A percentile compares a stretch with the other conserved stretches of the same genome.
Conservation (phyloP, 1,139 yeast species). For the Sugiyamaella grinbergsii region DNA sequence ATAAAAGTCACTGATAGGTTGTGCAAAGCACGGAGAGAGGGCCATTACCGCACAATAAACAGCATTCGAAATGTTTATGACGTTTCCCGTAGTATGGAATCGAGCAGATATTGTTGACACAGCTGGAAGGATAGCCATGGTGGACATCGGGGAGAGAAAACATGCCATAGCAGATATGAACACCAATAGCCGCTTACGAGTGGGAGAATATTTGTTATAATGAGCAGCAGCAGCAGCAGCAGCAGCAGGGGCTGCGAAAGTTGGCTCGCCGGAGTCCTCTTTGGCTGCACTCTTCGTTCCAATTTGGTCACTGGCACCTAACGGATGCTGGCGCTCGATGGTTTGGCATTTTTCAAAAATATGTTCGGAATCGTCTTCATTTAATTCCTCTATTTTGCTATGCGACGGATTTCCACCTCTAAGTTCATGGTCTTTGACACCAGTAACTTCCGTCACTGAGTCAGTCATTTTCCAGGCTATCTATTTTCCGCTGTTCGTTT, state of each 20-base stretch:
- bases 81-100: conserved; percentile 50
- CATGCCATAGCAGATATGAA: conserved; percentile 25
- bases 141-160: conserved; percentile 26
- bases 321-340: neutral
- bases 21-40: conserved; percentile 51
- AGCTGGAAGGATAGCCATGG: conserved; percentile 48
- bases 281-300: neutral
- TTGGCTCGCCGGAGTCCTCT: too few species aligned
- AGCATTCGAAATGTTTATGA: conserved; percentile 54
- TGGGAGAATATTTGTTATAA: conserved; percentile 15
- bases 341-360: conserved; percentile 3
- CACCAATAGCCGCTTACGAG: conserved; percentile 22
- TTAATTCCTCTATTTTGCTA: neutral
- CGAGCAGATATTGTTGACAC: conserved; percentile 50
- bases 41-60: conserved; percentile 55
- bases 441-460: neutral
- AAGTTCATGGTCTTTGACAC: neutral
- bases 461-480: conserved; percentile 1
- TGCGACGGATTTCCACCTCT: neutral
- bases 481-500: too few species aligned
- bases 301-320: neutral
- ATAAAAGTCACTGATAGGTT: conserved; percentile 54
- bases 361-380: neutral
- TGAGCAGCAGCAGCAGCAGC: neutral
- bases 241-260: too few species aligned